Base-by-base conservation (phyloP, 1,284 basidiomycete species). In the Leucoagaricus sp. region DNA sequence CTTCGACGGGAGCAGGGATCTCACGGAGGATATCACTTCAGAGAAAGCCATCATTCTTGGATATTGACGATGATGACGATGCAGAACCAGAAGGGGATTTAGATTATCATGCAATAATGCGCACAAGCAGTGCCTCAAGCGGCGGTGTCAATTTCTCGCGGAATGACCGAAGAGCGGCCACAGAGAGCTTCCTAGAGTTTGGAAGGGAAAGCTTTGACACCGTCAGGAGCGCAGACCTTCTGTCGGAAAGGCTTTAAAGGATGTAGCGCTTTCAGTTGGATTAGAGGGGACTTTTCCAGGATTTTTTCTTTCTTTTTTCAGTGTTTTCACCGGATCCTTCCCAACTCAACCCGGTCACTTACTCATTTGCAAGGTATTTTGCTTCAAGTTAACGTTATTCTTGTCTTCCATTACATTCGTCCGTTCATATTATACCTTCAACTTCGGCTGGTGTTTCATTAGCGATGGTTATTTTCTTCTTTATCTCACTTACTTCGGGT, bases 1-100 rank as follows among this genome's bases (percentile, higher is more conserved):
- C 62, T 2, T 33, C 31, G 7, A 71, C 71, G 5, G 58, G 72
- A 13, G 73, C 73, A 58, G 72, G 70, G 57, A 63, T 61, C 15
- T 65, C 72, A 40, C 73, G 72, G 55, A 74, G 74, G 40, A 72
- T 69, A 50, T 76, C 76, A 6, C 67, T 88, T 59, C 79, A 85
- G 72, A 78, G 77, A 64, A 87, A 87, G 64, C 84, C 87, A 10
- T 89, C 86, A 2, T 89, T 89, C 65, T 72, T 89, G 51, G 84
- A 88, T 38, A 86, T 89, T 56, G 82, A 81, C 59, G 84, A 85
- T 47, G 77, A 79, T 15, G 67, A 69, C 59, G 84, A 84, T 50
- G 76, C 69, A 45, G 79, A 72, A 33, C 64, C 66, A 29, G 72
- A 72, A 29, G 63, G 61, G 17, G 67, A 71, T 28, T 40, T 57